phyloP scores from a whole-genome alignment of 2,329 filamentous ascomycete species.

The Arachnomyces sp. region DNA sequence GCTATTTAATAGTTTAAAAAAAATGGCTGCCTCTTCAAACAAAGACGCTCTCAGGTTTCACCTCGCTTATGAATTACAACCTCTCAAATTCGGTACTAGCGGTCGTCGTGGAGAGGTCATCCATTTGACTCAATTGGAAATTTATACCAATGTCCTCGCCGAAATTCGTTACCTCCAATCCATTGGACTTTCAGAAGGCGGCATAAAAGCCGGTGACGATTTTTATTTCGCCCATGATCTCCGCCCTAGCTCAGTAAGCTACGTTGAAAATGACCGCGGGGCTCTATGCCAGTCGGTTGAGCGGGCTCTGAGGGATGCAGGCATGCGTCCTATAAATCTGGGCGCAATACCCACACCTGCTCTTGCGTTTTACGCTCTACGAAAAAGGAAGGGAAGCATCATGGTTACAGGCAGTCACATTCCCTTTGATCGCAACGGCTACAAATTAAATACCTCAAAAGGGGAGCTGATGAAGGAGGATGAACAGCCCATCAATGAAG shows the following conservation, averaged over 20 bases:
- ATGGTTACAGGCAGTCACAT: conserved; percentile 31
- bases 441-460: conserved; percentile 27
- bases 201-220: conserved; percentile 23
- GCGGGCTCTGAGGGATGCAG: conserved; percentile 22
- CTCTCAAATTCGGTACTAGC: conserved; percentile 29
- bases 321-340: conserved; percentile 24
- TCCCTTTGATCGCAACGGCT: conserved; percentile 29
- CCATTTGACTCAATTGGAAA: conserved; percentile 27
- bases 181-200: conserved; percentile 19
- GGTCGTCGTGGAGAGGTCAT: conserved; percentile 26
- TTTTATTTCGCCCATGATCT: conserved; percentile 28
- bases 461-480: conserved; percentile 27
- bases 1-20: too few species aligned
- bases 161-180: conserved; percentile 26
- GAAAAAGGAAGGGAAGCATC: conserved; percentile 24
- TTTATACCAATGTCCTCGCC: conserved; percentile 27
- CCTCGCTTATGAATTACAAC: conserved; percentile 20
- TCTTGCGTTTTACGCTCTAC: conserved; percentile 22
- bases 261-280: conserved; percentile 23
- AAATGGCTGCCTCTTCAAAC: too few species aligned
- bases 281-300: conserved; percentile 25
- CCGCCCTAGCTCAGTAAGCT: conserved; percentile 24
- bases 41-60: too few species aligned
- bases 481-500: conserved; percentile 24
- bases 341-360: conserved; percentile 27